Conservation (phyloP, 306 rosid species). For the Acacia confusa region DNA sequence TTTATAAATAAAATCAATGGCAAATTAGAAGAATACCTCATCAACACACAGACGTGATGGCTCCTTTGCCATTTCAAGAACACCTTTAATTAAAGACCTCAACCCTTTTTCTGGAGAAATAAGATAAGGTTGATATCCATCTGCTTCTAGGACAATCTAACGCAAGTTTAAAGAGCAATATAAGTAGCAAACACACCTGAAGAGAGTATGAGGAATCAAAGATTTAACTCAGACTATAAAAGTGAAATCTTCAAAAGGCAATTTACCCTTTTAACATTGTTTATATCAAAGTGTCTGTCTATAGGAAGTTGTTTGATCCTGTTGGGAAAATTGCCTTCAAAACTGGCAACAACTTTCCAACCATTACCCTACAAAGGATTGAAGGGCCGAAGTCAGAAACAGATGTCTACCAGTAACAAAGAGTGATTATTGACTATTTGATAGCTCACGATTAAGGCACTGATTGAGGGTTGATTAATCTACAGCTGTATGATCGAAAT, state of each 20-base stretch:
- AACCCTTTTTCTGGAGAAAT: conserved; percentile 97
- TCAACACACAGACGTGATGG: conserved; percentile 96
- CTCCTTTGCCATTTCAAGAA: conserved; percentile 94
- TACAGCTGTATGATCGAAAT: not conserved
- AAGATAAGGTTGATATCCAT: conserved; percentile 99
- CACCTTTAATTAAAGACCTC: conserved; percentile 95
- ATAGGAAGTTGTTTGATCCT: conserved; percentile 93
- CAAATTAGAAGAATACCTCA: conserved; percentile 65
- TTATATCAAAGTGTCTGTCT: conserved; percentile 94
- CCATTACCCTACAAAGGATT: conserved; percentile 77
- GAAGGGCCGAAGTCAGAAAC: conserved; percentile 19
- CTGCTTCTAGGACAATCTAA: conserved; percentile 98
- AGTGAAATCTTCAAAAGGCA: not conserved
- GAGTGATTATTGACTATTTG: not conserved
- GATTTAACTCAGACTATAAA: not conserved
- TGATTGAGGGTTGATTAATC: not conserved
- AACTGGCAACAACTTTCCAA: conserved; percentile 98
- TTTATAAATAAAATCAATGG: not conserved
- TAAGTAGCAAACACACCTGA: conserved; percentile 21
- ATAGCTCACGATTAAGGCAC: not conserved
- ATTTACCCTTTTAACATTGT: conserved; percentile 91
- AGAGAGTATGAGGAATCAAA: conserved; percentile 23
- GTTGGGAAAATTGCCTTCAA: conserved; percentile 95
- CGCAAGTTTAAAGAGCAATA: conserved; percentile 20
- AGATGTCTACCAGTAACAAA: not conserved